Evolutionary conservation across 441 rosid genomes (phyloP).

Genomic region (Theobroma grandiflorum): DNA sequence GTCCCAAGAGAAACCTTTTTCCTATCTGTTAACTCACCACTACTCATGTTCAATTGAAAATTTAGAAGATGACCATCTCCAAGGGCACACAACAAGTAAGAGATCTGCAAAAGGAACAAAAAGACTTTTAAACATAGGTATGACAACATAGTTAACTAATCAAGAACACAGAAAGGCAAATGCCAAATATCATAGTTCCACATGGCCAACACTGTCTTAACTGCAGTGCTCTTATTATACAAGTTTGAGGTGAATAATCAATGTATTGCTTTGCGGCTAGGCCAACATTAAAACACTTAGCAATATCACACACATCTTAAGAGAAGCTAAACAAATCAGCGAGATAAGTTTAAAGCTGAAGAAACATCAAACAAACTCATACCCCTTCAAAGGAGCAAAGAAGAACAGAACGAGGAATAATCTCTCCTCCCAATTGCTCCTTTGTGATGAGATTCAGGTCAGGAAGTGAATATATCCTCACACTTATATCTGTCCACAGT

Average conservation of each 20-base stretch:
- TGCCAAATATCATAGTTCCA: neutral
- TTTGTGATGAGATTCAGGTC: conserved; percentile 86
- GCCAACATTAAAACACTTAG: neutral
- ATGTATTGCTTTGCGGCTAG: neutral
- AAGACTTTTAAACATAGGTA: neutral
- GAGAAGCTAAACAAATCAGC: neutral
- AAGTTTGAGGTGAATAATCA: neutral
- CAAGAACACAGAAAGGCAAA: neutral
- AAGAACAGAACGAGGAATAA: conserved; percentile 95
- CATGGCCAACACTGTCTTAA: neutral
- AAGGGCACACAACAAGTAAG: conserved; percentile 95
- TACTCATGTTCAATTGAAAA: conserved; percentile 79
- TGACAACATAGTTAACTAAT: neutral
- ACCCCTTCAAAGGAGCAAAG: conserved; percentile 99
- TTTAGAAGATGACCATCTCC: conserved; percentile 98
- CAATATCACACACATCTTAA: neutral
- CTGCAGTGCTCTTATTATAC: neutral
- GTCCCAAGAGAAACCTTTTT: conserved; percentile 96
- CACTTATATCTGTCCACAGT: conserved; percentile 99
- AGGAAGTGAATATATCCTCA: conserved; percentile 87
- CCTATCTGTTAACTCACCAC: conserved; percentile 84
- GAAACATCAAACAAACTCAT: conserved; percentile 31
- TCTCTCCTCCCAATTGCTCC: conserved; percentile 96
- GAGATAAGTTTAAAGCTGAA: conserved; percentile 10
- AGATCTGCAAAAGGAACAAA: conserved; percentile 54